Conservation (phyloP, 2,329 filamentous ascomycete genomes). For the Colletotrichum echinochloae region DNA sequence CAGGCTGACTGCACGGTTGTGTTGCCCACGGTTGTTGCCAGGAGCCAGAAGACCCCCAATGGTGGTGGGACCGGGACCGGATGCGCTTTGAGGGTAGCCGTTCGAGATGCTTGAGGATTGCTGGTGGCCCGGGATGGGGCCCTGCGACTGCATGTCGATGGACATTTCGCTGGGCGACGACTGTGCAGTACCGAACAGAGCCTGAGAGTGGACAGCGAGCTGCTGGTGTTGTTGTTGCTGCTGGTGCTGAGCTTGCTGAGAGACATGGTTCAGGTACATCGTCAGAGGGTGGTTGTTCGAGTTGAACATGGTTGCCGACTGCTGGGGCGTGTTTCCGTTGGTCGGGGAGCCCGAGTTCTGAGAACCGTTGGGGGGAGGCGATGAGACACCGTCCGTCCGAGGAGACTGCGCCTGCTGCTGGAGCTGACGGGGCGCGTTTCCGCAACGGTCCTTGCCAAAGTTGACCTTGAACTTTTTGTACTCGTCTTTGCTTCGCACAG, state of each 20-base stretch:
- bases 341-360: conserved; percentile 65
- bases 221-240: conserved; percentile 80
- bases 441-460: conserved; percentile 98
- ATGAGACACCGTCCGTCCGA: conserved; percentile 69
- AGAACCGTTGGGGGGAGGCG: conserved; percentile 70
- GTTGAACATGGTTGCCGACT: conserved; percentile 74
- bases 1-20: conserved; percentile 88
- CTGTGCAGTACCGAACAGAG: conserved; percentile 81
- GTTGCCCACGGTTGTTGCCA: conserved; percentile 69
- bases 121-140: conserved; percentile 71
- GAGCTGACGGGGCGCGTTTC: conserved; percentile 92
- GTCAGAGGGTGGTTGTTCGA: conserved; percentile 89
- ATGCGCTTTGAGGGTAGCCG: conserved; percentile 66
- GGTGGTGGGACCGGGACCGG: conserved; percentile 71
- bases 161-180: conserved; percentile 68
- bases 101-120: conserved; percentile 76
- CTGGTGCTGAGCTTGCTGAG: conserved; percentile 77
- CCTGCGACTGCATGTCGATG: conserved; percentile 71
- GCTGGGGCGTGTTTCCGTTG: conserved; percentile 65
- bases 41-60: conserved; percentile 84
- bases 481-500: conserved; percentile 92
- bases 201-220: conserved; percentile 80
- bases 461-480: conserved; percentile 99
- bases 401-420: conserved; percentile 74
- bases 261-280: conserved; percentile 90